phyloP scores from a whole-genome alignment of 2,329 filamentous ascomycete genomes.

The Hypoxylon sp. region DNA sequence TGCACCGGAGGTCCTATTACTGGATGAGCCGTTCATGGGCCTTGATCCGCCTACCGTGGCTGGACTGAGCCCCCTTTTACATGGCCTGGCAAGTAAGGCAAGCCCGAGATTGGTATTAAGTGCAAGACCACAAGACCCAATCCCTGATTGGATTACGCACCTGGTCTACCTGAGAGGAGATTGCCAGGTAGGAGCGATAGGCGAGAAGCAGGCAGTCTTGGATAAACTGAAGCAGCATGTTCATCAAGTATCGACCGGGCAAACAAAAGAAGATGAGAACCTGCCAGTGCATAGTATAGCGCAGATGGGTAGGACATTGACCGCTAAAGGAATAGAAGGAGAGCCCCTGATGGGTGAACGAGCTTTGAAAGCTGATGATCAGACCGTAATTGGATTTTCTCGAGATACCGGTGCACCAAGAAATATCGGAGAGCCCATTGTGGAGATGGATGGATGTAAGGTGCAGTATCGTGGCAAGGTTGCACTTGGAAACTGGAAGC shows the following conservation, averaged over 20 bases:
- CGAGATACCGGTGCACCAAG: conserved; percentile 22
- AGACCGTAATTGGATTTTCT: conserved; percentile 23
- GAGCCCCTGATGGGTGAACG: conserved; percentile 54
- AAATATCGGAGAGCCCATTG: conserved; percentile 74
- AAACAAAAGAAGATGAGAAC: conserved; percentile 62
- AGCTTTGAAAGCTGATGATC: conserved; percentile 42
- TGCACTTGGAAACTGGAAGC: conserved; percentile 85
- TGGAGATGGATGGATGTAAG: conserved; percentile 89
- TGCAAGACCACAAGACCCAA: conserved; percentile 84
- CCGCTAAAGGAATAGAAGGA: conserved; percentile 58
- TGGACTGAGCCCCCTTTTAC: conserved; percentile 78
- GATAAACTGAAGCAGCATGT: conserved; percentile 66
- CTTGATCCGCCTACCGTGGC: conserved; percentile 87
- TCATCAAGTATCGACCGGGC: conserved; percentile 62
- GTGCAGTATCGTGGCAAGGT: conserved; percentile 85
- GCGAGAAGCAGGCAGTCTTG: conserved; percentile 74
- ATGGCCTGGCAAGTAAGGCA: conserved; percentile 74
- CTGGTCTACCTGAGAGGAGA: conserved; percentile 79
- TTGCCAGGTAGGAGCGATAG: conserved; percentile 76
- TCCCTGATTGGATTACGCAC: conserved; percentile 94
- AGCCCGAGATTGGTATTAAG: conserved; percentile 82
- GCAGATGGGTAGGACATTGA: conserved; percentile 66
- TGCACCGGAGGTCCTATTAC: conserved; percentile 82
- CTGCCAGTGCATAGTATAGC: conserved; percentile 64
- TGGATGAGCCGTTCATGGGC: conserved; percentile 98